phyloP scores from a whole-genome alignment of 345 rosid genomes.

The Hibiscus trionum region DNA sequence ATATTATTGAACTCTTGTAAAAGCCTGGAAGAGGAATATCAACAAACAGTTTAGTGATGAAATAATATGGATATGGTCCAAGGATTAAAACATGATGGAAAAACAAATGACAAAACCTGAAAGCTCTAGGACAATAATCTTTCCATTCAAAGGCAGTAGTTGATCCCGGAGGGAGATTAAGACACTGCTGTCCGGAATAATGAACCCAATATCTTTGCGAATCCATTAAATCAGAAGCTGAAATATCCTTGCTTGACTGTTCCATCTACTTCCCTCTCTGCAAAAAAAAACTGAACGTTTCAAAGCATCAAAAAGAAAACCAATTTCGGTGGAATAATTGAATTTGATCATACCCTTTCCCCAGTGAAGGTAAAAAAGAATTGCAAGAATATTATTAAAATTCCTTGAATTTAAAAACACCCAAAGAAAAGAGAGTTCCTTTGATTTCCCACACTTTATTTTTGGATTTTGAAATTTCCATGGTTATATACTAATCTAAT shows the following conservation, averaged over 20 bases:
- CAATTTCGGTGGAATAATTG: too few relatives aligned
- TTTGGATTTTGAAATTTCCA: neutral
- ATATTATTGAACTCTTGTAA: constrained; percentile 36
- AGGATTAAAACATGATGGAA: neutral
- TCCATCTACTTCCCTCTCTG: constrained; percentile 4
- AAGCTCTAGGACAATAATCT: constrained; percentile 48
- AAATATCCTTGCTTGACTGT: constrained; percentile 18
- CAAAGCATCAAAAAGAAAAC: too few relatives aligned
- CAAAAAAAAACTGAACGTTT: neutral
- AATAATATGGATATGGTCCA: neutral
- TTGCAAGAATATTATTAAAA: neutral
- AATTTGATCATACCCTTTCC: too few relatives aligned
- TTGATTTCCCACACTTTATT: too few relatives aligned
- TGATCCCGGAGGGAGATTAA: constrained; percentile 24
- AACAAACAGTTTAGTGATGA: neutral
- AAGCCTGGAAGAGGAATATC: constrained; percentile 24
- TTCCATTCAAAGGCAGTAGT: constrained; percentile 41
- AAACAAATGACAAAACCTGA: constrained; percentile 28
- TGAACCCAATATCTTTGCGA: constrained; percentile 25
- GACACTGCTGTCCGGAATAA: constrained; percentile 23
- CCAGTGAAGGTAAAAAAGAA: neutral
- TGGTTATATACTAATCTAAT: neutral
- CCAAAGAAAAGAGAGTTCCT: neutral
- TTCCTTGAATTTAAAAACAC: neutral
- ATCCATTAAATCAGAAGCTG: constrained; percentile 25